Evolutionary conservation across 164 flowering plant genomes (phyloP).

Genomic region (Magnolia changhungtana): DNA sequence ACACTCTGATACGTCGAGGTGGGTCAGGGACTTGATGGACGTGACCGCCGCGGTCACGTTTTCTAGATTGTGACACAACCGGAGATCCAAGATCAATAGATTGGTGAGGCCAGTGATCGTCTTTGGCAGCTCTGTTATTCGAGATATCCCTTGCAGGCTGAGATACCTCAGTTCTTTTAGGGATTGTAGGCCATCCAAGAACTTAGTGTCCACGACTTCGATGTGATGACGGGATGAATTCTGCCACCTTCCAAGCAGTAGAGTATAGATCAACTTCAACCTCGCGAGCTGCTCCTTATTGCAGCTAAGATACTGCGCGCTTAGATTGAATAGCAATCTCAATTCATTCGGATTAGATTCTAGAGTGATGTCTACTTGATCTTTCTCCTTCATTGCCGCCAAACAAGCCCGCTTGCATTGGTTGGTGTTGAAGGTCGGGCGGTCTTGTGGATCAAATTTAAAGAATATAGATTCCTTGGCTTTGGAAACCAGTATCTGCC

Average conservation of each 20-base stretch:
- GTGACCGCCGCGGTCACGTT: slow-evolving; percentile 17
- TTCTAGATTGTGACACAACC: slow-evolving; percentile 39
- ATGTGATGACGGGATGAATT: slow-evolving; percentile 21
- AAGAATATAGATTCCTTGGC: slow-evolving; percentile 17
- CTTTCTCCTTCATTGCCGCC: background rate
- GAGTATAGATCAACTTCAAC: slow-evolving; percentile 20
- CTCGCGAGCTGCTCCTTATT: slow-evolving; percentile 8
- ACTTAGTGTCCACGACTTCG: slow-evolving; percentile 24
- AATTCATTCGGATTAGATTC: background rate
- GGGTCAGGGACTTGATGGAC: slow-evolving; percentile 26
- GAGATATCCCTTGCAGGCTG: slow-evolving; percentile 38
- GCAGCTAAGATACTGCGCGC: slow-evolving; percentile 15
- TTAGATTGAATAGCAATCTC: slow-evolving; percentile 23
- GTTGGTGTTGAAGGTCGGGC: background rate
- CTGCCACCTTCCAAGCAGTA: slow-evolving; percentile 43
- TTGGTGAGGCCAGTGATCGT: slow-evolving; percentile 13
- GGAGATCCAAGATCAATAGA: slow-evolving; percentile 35
- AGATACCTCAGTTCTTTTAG: slow-evolving; percentile 21
- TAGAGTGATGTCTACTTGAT: background rate
- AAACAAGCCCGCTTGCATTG: background rate
- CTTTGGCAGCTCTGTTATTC: slow-evolving; percentile 28
- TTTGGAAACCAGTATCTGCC: slow-evolving; percentile 11
- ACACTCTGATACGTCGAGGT: slow-evolving; percentile 49
- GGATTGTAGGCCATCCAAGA: slow-evolving; percentile 12
- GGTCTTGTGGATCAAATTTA: slow-evolving; percentile 1